Evolutionary conservation across 768 basidiomycete genomes (phyloP).

Genomic region (Sarcodon sp.): DNA sequence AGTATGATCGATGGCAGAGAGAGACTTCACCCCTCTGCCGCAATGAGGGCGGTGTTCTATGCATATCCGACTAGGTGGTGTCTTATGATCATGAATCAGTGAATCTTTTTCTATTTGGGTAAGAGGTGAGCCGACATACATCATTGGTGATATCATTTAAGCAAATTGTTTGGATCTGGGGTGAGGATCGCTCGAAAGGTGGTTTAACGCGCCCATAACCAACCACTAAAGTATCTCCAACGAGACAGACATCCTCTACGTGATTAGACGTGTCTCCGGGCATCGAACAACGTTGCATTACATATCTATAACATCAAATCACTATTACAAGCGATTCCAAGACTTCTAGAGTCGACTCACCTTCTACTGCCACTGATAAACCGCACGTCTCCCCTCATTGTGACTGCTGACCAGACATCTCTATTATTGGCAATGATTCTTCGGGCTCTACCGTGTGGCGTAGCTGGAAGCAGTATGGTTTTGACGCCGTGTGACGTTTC

Average conservation of each 20-base stretch:
- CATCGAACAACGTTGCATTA: conserved; percentile 17
- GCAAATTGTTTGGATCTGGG: not conserved
- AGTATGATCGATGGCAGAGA: conserved; percentile 23
- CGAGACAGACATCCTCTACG: conserved; percentile 32
- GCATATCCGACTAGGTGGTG: not conserved
- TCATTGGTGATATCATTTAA: no score
- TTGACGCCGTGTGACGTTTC: no score
- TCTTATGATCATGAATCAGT: no score
- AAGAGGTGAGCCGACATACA: no score
- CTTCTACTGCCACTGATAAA: conserved; percentile 12
- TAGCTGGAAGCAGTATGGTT: not conserved
- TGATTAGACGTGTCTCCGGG: conserved; percentile 23
- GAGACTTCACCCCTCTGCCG: conserved; percentile 26
- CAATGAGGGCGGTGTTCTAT: conserved; percentile 10
- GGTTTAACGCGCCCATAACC: conserved; percentile 17
- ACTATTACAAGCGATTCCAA: conserved; percentile 5
- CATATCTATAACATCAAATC: conserved; percentile 6
- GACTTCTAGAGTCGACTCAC: conserved; percentile 7
- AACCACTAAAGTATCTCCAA: conserved; percentile 27
- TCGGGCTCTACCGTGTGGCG: not conserved
- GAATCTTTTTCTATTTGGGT: no score
- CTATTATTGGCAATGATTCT: not conserved
- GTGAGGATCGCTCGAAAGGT: not conserved
- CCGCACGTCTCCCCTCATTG: conserved; percentile 17
- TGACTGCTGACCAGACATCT: conserved; percentile 5